A percentile compares a stretch with the other conserved stretches of the same genome.
Evolutionary conservation across 495 filamentous ascomycete species (phyloP).

Genomic region (Hyaloscypha bicolor): DNA sequence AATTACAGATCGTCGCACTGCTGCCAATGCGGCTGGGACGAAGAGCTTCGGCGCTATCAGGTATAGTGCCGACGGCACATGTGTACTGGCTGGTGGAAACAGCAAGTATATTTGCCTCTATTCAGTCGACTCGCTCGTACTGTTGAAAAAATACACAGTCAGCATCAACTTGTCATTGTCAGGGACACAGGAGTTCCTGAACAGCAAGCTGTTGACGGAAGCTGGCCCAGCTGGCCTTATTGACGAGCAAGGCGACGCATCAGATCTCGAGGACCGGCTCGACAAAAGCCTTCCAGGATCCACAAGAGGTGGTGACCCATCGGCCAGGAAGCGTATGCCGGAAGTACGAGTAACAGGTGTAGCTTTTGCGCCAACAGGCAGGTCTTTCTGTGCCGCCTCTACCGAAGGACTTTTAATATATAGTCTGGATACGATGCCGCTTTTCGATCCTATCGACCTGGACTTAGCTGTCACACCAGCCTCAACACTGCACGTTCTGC

Average conservation of each 20-base stretch:
- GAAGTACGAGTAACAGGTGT: constrained; percentile 86
- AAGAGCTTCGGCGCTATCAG: constrained; percentile 86
- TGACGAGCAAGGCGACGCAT: constrained; percentile 84
- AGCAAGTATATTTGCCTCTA: constrained; percentile 98
- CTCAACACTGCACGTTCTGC: constrained; percentile 73
- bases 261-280: constrained; percentile 82
- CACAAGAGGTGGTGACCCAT: constrained; percentile 78
- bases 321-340: constrained; percentile 69
- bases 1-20: constrained; percentile 80
- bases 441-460: constrained; percentile 95
- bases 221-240: constrained; percentile 81
- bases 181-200: constrained; percentile 94
- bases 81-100: constrained; percentile 86
- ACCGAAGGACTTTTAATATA: constrained; percentile 95
- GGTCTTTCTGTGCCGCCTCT: constrained; percentile 90
- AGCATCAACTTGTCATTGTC: constrained; percentile 92
- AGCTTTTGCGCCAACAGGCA: constrained; percentile 84
- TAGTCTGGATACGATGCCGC: constrained; percentile 74
- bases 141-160: constrained; percentile 94
- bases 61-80: constrained; percentile 90
- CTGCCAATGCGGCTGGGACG: constrained; percentile 84
- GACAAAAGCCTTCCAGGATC: constrained; percentile 87
- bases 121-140: constrained; percentile 80
- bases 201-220: constrained; percentile 88
- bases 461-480: constrained; percentile 89